Evolutionary conservation across 2,329 filamentous ascomycete species (phyloP), one percentile per base, ranked within the genome.

Genomic region (Uncinocarpus reesii): DNA sequence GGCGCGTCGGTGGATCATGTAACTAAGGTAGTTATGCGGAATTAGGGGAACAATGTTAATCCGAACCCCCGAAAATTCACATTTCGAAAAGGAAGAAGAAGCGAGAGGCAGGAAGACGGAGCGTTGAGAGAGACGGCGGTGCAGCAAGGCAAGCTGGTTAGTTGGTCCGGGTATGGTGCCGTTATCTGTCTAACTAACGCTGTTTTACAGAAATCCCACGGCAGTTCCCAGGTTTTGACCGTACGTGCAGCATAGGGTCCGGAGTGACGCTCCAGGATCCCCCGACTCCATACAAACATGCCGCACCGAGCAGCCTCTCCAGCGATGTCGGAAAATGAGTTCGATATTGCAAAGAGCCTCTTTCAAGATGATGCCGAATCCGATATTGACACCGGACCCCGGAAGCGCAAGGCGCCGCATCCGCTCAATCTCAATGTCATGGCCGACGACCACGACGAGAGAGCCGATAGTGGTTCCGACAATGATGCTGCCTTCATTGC

Each of bases 401-500:
- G 51, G 53, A 55, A 59, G 50, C 73, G 77, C 34, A 76, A 76
- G 45, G 57, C 49, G 44, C 69, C 58, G 57, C 63, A 49, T 48
- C 52, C 51, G 36, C 55, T 58, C 55, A 58, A 59, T 26, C 59
- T 68, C 26, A 75, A 77, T 43, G 75, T 86, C 38, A 67, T 87
- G 41, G 72, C 63, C 15, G 70, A 67, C 13, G 79, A 77, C 4
- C 71, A 64, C 52, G 71, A 62, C 13, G 70, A 67, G 10, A 75
- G 74, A 23, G 79, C 77, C 32, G 83, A 82, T 41, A 81, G 73
- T 23, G 65, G 65, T 47, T 68, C 68, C 13, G 71, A 72, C 34
- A 74, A 71, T 15, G 88, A 98, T 62, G 89, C 84, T 62, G 84
- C 84, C 0, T 96, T 95, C 61, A 98, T 98, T 66, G 87, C 89